Evolutionary conservation across 1,284 basidiomycete species (phyloP).

Genomic region (Microbotryum intermedium): DNA sequence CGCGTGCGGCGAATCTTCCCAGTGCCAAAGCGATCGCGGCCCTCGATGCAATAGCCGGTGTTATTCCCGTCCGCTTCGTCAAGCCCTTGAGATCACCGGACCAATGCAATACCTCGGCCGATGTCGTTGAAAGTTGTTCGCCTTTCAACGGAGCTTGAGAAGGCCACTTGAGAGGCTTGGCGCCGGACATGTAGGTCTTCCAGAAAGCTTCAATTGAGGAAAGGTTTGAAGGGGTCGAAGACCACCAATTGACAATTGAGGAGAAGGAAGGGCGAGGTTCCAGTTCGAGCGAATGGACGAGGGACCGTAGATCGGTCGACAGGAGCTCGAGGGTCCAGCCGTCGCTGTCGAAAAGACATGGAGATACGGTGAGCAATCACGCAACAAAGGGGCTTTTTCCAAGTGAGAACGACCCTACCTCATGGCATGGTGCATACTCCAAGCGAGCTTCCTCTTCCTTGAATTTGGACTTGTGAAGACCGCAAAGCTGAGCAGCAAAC

Average conservation of each 20-base stretch:
- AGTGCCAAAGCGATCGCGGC: constrained; percentile 26
- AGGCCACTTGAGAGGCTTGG: constrained; percentile 20
- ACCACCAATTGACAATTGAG: constrained; percentile 27
- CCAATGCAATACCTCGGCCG: constrained; percentile 15
- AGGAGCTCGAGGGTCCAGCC: constrained; percentile 34
- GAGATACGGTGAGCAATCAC: too few species aligned
- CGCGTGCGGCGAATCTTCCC: constrained; percentile 4
- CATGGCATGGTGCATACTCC: constrained; percentile 32
- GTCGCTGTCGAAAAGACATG: constrained; percentile 11
- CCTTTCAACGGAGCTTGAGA: constrained; percentile 7
- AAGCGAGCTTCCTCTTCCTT: constrained; percentile 20
- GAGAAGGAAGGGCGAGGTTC: constrained; percentile 15
- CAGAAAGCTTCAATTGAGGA: constrained; percentile 17
- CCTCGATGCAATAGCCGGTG: constrained; percentile 30
- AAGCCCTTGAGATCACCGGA: constrained; percentile 18
- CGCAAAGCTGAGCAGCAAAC: constrained; percentile 22
- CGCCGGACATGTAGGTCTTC: constrained; percentile 21
- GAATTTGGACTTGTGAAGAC: constrained; percentile 9
- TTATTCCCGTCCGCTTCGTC: constrained; percentile 22
- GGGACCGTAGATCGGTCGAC: constrained; percentile 26
- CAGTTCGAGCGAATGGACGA: constrained; percentile 15
- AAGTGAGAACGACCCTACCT: constrained; percentile 1
- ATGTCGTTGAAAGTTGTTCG: constrained; percentile 21
- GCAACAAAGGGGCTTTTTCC: too few species aligned
- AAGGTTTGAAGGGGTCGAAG: neutral